Base-by-base conservation (phyloP, 768 basidiomycete genomes). In the Tephrocybe sp. region DNA sequence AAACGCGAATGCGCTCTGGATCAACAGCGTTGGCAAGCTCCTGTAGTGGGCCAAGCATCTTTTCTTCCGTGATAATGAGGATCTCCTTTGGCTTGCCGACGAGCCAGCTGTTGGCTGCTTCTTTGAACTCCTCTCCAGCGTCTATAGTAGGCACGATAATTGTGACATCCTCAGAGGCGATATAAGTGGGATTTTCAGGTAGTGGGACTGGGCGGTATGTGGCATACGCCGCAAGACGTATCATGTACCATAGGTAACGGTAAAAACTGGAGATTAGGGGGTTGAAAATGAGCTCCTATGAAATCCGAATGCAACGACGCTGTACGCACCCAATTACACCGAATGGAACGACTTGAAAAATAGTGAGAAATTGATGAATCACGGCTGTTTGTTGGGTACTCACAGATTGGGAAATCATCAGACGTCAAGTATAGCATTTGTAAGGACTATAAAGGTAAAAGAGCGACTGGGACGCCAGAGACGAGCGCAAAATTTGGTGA, bases 121-220 rank as follows among this genome's bases (percentile, higher is more conserved):
- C 88, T 72, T 91, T 91, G 76, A 94, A 94, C 68, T 93, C 91
- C 67, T 94, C 91, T 42, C 93, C 94, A 2, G 94, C 92, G 64
- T 97, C 93, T 62, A 97, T 94, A 53, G 92, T 95, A 31, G 93
- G 93, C 2, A 95, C 94, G 52, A 97, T 92, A 64, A 95, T 94
- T 34, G 93, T 97, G 57, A 97, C 93, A 73, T 97, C 93, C 64
- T 97, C 93, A 1, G 81, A 77, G 44, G 92, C 88, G 61, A 89
- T 72, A 64, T 94, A 95, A 18, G 92, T 94, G 1, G 93, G 91
- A 64, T 91, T 86, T 72, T 88, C 83, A 43, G 93, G 93, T 12
- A 94, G 71, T 1, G 91, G 92, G 39, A 95, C 82, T n/a, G 92
- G 92, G 51, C 84, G 80, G 72, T 94, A 94, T 36, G 85, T 81